phyloP scores from a whole-genome alignment of 345 rosid genomes.

The Hypericum androsaemum region DNA sequence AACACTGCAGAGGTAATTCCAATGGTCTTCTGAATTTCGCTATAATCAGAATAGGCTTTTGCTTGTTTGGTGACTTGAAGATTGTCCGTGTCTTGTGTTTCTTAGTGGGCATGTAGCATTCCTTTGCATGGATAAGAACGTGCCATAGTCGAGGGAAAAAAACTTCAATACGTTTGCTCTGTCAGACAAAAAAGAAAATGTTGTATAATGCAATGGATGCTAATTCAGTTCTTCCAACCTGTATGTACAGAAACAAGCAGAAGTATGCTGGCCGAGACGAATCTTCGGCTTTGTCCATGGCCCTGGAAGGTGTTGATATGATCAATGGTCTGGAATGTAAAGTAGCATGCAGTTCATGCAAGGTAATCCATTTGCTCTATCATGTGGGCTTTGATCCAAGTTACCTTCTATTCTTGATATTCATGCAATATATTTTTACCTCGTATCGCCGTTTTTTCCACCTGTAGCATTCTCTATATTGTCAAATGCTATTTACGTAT shows the following conservation, averaged over 20 bases:
- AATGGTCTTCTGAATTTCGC: neutral
- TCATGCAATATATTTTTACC: neutral
- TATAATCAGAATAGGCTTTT: too few relatives aligned
- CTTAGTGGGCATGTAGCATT: neutral
- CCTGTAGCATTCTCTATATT: too few relatives aligned
- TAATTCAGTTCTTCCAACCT: constrained; percentile 2
- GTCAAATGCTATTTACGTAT: too few relatives aligned
- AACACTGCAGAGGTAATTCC: constrained; percentile 47
- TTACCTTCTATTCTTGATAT: neutral
- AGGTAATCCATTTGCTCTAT: constrained; percentile 31
- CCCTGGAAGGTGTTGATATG: constrained; percentile 67
- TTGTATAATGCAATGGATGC: neutral
- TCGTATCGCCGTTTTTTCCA: too few relatives aligned
- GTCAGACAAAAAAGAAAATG: neutral
- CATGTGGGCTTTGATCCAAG: neutral
- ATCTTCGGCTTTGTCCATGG: constrained; percentile 46
- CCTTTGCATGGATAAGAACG: neutral
- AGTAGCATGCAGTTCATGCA: constrained; percentile 72
- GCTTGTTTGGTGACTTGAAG: too few relatives aligned
- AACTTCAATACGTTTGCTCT: too few relatives aligned
- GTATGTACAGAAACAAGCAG: constrained; percentile 63
- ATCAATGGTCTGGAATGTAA: constrained; percentile 92
- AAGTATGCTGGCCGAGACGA: constrained; percentile 56
- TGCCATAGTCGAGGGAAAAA: neutral
- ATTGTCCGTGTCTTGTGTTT: too few relatives aligned